phyloP scores from a whole-genome alignment of 805 yeast species.

The Kodamaea neixiangensis region DNA sequence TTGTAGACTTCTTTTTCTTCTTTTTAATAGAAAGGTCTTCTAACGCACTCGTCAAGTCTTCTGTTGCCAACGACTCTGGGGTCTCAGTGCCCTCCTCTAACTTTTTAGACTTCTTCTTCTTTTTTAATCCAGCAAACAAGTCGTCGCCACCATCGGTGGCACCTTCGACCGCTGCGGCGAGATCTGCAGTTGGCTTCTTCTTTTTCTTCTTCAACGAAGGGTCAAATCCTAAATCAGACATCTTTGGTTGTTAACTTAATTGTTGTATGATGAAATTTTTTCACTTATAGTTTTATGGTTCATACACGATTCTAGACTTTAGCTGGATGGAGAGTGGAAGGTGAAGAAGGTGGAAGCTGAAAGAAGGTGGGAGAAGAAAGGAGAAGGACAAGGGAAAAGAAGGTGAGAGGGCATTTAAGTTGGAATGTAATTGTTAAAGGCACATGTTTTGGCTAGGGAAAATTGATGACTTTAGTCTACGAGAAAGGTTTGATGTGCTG shows the following conservation, averaged over 20 bases:
- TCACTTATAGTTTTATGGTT: slow-evolving; percentile 2
- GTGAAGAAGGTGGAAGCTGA: not conserved
- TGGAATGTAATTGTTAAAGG: too few species aligned
- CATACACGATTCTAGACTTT: not conserved
- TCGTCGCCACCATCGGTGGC: slow-evolving; percentile 50
- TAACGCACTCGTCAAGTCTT: slow-evolving; percentile 37
- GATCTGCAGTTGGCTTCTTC: slow-evolving; percentile 57
- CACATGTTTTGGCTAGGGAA: too few species aligned
- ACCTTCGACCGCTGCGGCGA: slow-evolving; percentile 32
- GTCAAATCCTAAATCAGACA: slow-evolving; percentile 67
- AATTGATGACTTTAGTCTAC: too few species aligned
- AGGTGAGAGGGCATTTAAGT: too few species aligned
- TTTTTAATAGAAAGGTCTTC: slow-evolving; percentile 55
- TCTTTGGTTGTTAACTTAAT: slow-evolving; percentile 15
- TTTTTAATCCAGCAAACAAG: slow-evolving; percentile 69
- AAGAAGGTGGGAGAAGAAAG: not conserved
- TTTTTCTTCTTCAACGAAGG: slow-evolving; percentile 77
- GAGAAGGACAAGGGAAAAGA: not conserved
- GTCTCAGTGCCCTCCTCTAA: slow-evolving; percentile 25
- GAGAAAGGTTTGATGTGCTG: not conserved
- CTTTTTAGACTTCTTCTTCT: slow-evolving; percentile 74
- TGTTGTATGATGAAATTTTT: slow-evolving; percentile 5
- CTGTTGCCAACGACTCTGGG: slow-evolving; percentile 23
- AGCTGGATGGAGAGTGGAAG: not conserved
- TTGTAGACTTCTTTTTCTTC: slow-evolving; percentile 74